Conservation (phyloP, 345 rosid species). For the Eucalyptus microcorys region DNA sequence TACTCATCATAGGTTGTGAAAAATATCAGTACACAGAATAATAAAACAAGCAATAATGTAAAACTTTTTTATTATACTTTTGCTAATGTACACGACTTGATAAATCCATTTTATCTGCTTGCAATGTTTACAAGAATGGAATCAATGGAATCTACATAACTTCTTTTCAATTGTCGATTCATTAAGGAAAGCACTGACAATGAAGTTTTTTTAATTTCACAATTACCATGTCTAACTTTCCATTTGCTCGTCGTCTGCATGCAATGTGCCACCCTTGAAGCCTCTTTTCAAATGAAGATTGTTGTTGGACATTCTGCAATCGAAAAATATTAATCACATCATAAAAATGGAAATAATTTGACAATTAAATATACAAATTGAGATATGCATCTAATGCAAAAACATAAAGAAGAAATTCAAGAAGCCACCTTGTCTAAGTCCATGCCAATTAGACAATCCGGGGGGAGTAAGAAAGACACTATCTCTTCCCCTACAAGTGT, state of each 20-base stretch:
- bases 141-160: background rate
- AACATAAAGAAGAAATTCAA: background rate
- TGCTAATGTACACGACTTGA: background rate
- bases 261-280: background rate
- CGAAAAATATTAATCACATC: background rate
- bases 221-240: background rate
- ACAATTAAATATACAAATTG: background rate
- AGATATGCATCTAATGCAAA: background rate
- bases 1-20: background rate
- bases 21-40: background rate
- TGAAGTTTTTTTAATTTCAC: background rate
- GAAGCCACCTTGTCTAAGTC: background rate
- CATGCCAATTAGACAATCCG: background rate
- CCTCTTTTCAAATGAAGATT: background rate
- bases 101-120: background rate
- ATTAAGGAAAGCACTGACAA: background rate
- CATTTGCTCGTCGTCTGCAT: background rate
- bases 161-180: background rate
- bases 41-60: background rate
- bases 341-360: background rate
- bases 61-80: background rate
- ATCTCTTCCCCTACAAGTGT: background rate
- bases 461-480: background rate
- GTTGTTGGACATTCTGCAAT: background rate
- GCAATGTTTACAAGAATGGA: background rate